phyloP scores from a whole-genome alignment of 176 grass and related monocot species.

The Carex cristatella region DNA sequence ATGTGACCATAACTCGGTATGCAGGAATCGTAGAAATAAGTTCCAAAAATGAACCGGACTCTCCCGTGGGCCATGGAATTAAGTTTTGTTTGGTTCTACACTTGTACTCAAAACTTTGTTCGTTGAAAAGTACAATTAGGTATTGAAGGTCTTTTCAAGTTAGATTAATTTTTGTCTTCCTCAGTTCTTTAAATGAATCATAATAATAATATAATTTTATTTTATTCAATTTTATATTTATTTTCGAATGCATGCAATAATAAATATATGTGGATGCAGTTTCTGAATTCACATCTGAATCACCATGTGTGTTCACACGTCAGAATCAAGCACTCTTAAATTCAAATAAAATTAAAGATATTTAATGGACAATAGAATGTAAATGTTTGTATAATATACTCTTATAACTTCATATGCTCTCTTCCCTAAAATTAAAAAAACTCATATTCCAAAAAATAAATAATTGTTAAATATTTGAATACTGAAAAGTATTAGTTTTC shows the following conservation, averaged over 20 bases:
- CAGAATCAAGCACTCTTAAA: background rate
- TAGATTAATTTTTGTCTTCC: background rate
- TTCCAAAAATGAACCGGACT: background rate
- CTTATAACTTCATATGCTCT: too few species aligned
- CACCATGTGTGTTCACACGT: too few species aligned
- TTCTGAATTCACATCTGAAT: too few species aligned
- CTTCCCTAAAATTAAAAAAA: too few species aligned
- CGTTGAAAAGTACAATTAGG: background rate
- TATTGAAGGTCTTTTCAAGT: background rate
- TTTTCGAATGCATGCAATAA: background rate
- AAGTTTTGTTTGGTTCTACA: background rate
- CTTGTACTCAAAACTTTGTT: background rate
- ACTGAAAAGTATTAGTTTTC: background rate
- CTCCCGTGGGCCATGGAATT: background rate
- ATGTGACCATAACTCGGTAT: background rate
- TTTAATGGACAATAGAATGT: background rate
- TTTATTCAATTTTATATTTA: background rate
- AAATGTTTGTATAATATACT: too few species aligned
- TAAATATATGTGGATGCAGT: background rate
- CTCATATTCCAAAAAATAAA: background rate
- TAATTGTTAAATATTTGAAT: background rate
- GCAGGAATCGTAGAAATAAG: background rate
- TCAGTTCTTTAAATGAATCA: background rate
- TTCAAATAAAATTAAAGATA: background rate
- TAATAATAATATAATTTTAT: too few species aligned